These are phyloP conservation scores for Rhizophora mangle DNA, from an alignment of 345 rosid genomes.

Conservation along the genomic window DNA sequence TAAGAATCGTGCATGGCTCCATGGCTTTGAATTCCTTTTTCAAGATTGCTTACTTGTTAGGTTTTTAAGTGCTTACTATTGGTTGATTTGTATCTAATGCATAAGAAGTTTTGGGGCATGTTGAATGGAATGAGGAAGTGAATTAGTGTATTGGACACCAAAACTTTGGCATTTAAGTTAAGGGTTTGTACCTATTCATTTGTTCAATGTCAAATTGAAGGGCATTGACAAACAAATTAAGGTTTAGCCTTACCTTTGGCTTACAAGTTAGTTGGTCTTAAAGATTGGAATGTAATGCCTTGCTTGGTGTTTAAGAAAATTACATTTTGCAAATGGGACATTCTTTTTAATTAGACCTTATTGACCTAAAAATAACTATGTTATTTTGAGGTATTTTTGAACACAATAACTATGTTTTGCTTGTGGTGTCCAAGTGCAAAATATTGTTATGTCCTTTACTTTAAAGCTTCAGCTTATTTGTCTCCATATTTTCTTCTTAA, in stretches of 20 bases:
- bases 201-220: not conserved
- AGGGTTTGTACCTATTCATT: not conserved
- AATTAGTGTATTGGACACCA: not conserved
- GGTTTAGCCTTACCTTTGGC: too few relatives aligned
- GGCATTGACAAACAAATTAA: not conserved
- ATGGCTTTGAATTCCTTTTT: slow-evolving; percentile 6
- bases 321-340: not conserved
- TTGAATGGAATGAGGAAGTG: too few relatives aligned
- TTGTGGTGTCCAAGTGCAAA: too few relatives aligned
- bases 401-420: too few relatives aligned
- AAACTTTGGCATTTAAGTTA: slow-evolving; percentile 1
- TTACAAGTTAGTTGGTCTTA: not conserved
- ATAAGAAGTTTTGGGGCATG: too few relatives aligned
- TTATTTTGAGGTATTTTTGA: too few relatives aligned
- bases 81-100: not conserved
- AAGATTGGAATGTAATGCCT: too few relatives aligned
- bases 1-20: not conserved
- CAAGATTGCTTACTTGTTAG: not conserved
- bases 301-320: not conserved
- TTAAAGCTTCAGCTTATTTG: not conserved
- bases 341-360: too few relatives aligned
- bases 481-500: not conserved
- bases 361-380: too few relatives aligned
- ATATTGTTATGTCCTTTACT: too few relatives aligned
- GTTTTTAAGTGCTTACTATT: too few relatives aligned